These are phyloP conservation scores for Penicillium steckii DNA, from an alignment of 495 filamentous ascomycete genomes.

Conservation along the genomic window DNA sequence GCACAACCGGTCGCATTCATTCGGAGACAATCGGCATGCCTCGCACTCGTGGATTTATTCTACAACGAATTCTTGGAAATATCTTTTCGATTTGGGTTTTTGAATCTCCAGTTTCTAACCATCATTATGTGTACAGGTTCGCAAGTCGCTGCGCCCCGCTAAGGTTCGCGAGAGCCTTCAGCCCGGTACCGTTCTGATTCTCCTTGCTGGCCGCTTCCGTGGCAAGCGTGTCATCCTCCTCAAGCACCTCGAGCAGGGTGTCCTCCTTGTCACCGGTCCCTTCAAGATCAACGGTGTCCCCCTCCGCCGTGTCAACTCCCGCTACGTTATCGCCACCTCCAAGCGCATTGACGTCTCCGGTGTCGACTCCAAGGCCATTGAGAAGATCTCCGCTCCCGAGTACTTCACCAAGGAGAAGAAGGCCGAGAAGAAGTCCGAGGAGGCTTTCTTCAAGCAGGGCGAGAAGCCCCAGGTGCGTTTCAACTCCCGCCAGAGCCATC, in stretches of 20 bases:
- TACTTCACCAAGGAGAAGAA: conserved; percentile 97
- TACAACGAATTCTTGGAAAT: not conserved
- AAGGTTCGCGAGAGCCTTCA: conserved; percentile 81
- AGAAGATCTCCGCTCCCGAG: conserved; percentile 77
- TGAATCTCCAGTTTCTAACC: conserved; percentile 32
- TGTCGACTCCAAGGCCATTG: conserved; percentile 76
- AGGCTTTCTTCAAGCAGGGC: conserved; percentile 96
- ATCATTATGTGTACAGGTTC: conserved; percentile 61
- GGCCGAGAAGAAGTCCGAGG: conserved; percentile 89
- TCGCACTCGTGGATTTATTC: not conserved
- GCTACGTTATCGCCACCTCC: conserved; percentile 98
- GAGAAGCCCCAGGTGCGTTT: conserved; percentile 89
- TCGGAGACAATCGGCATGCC: conserved; percentile 2
- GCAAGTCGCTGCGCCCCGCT: conserved; percentile 86
- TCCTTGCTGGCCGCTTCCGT: conserved; percentile 98
- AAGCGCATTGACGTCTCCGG: conserved; percentile 82
- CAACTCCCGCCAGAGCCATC: not conserved
- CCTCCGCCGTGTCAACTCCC: conserved; percentile 93
- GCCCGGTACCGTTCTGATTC: conserved; percentile 94
- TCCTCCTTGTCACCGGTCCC: conserved; percentile 97
- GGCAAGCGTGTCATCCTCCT: conserved; percentile 99
- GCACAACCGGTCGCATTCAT: conserved; percentile 10
- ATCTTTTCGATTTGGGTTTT: not conserved
- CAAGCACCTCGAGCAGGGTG: conserved; percentile 92
- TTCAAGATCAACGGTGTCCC: conserved; percentile 99